phyloP scores from a whole-genome alignment of 306 rosid genomes.

The Acacia melanoxylon region DNA sequence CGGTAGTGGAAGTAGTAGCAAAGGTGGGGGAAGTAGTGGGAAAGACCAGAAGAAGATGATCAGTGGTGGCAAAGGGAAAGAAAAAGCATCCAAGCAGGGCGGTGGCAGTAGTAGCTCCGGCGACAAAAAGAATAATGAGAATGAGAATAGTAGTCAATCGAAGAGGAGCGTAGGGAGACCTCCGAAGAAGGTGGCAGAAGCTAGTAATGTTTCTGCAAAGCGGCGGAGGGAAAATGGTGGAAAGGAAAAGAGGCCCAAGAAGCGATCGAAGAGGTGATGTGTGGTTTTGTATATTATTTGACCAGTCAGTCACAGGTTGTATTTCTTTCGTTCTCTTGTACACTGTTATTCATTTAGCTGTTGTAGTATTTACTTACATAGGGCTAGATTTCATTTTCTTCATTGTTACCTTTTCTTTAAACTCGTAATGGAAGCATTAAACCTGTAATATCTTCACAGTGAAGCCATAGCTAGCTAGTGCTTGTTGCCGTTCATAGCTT shows the following conservation, averaged over 20 bases:
- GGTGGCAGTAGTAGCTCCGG: constrained; percentile 27
- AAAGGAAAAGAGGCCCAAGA: constrained; percentile 58
- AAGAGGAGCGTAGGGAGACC: constrained; percentile 84
- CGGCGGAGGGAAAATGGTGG: constrained; percentile 62
- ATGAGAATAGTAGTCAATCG: constrained; percentile 57
- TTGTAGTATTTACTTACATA: constrained; percentile 1
- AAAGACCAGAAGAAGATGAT: constrained; percentile 59
- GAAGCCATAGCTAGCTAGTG: background rate
- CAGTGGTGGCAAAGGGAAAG: constrained; percentile 53
- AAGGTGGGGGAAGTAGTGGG: constrained; percentile 25
- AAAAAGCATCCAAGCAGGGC: constrained; percentile 42
- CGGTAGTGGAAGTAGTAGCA: constrained; percentile 14
- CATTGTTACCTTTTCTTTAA: background rate
- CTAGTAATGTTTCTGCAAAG: constrained; percentile 40
- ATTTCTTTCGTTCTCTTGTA: constrained; percentile 15
- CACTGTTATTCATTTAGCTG: constrained; percentile 35
- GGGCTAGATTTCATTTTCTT: background rate
- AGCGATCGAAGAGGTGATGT: constrained; percentile 57
- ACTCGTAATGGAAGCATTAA: constrained; percentile 5
- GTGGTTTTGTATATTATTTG: constrained; percentile 25
- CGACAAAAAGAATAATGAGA: constrained; percentile 47
- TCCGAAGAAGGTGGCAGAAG: constrained; percentile 57
- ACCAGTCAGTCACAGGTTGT: constrained; percentile 11
- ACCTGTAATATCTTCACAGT: background rate
- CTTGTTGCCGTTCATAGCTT: background rate